Conservation (phyloP, 2,329 filamentous ascomycete genomes). For the Venturia nashicola region DNA sequence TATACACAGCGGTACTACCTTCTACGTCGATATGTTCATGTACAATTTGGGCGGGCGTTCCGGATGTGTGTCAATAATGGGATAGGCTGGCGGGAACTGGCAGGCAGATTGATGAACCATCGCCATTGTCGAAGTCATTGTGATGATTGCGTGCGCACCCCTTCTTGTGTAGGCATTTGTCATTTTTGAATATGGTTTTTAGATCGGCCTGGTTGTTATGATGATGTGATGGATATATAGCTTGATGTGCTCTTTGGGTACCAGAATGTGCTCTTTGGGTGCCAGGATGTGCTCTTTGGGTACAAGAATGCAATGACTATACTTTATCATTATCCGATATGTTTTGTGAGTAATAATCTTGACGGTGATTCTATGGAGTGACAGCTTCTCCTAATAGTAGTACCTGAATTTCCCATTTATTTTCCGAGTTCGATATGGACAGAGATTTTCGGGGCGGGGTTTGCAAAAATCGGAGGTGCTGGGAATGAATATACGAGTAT, state of each 20-base stretch:
- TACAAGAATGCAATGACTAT: neutral
- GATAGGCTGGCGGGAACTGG: neutral
- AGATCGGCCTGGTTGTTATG: neutral
- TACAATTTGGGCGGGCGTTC: neutral
- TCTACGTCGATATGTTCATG: neutral
- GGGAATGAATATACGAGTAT: too few relatives aligned
- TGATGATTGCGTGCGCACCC: neutral
- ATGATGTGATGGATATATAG: neutral
- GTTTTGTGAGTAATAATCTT: neutral
- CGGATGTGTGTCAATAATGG: neutral
- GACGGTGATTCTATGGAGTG: too few relatives aligned
- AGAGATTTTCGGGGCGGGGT: too few relatives aligned
- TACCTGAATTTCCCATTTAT: too few relatives aligned
- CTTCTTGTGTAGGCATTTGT: neutral
- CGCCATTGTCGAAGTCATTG: neutral
- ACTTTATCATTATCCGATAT: neutral
- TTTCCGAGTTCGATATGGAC: neutral
- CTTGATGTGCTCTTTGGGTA: neutral
- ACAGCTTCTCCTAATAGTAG: too few relatives aligned
- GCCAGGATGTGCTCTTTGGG: too few relatives aligned
- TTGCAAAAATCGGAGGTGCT: too few relatives aligned
- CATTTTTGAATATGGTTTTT: neutral
- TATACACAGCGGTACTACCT: neutral
- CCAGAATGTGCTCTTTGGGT: too few relatives aligned
- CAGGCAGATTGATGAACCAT: slow-evolving; percentile 1